Base-by-base conservation (phyloP, 345 rosid species). In the Corchorus olitorius region DNA sequence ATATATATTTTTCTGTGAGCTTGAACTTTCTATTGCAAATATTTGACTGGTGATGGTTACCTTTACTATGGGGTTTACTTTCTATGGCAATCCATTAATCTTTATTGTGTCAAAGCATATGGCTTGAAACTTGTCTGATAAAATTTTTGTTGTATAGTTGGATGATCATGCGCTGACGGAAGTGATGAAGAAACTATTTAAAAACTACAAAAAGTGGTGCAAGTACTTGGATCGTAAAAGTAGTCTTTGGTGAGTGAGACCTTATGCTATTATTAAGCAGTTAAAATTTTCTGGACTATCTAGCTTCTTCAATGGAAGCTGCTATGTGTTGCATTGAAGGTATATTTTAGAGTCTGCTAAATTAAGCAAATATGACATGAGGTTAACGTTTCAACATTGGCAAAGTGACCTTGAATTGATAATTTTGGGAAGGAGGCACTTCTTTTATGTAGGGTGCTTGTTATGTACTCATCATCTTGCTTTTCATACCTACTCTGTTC, bases 171-270 rank as follows among this genome's bases (percentile, higher is more conserved):
- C 99, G 55, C 62, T 97, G 82, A 94, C 92, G 45, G 98, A 92
- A 58, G 98, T 97, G 83, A 97, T 97, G 99, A 97, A 94, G 92
- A 97, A 91, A 77, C 95, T 97, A 81, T 97, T 97, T 87, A 97
- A 97, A 86, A 97, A 91, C 76, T 97, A 97, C 83, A 97, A 97
- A 82, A 94, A 93, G 77, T 94, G 98, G 98, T 94, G 99, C 96
- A 97, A 90, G 82, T 94, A 90, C 85, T 88, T 97, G 86, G 97
- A 84, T 75, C 89, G 97, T 77, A 97, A 94, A 86, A 94, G 98
- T 84, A 97, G 99, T 86, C 97, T 97, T 65, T 97, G 99, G 99
- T 97, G 88, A 87, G 91, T 97, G 88, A 87, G 91, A 20, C 22
- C 65, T 39, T 48, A n/a, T 6, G 50, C 65, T 17, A 70, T 46